These are phyloP conservation scores for Chrysosporium keratinophilum DNA, from an alignment of 2,329 filamentous ascomycete species.

Conservation along the genomic window DNA sequence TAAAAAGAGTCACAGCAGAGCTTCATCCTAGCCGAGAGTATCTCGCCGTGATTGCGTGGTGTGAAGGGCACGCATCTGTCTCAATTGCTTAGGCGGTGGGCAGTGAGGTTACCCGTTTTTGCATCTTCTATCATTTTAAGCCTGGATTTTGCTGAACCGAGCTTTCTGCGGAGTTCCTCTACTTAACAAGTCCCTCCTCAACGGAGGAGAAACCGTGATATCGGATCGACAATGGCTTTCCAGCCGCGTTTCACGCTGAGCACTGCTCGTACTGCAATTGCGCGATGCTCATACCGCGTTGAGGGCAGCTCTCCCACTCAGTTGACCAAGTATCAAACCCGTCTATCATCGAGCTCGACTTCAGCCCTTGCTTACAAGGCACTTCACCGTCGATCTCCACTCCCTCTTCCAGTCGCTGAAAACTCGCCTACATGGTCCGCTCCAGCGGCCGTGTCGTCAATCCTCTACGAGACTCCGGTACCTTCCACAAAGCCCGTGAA, in stretches of 20 bases:
- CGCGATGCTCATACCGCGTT: slow-evolving; percentile 1
- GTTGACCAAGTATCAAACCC: not conserved
- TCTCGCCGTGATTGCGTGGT: not conserved
- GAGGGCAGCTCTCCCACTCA: not conserved
- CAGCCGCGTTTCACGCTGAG: slow-evolving; percentile 30
- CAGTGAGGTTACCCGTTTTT: not conserved
- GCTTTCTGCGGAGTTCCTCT: not conserved
- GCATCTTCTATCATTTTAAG: not conserved
- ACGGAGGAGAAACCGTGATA: slow-evolving; percentile 3
- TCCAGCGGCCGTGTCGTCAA: slow-evolving; percentile 90
- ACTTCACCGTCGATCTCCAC: slow-evolving; percentile 77
- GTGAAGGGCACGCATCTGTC: not conserved
- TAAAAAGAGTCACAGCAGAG: not conserved
- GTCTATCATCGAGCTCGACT: slow-evolving; percentile 50
- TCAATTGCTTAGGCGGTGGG: not conserved
- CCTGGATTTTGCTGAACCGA: not conserved
- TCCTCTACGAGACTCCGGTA: slow-evolving; percentile 93
- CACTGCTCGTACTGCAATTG: slow-evolving; percentile 17
- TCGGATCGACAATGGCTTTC: slow-evolving; percentile 28
- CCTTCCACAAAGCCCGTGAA: slow-evolving; percentile 76
- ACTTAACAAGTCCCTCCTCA: slow-evolving; percentile 3
- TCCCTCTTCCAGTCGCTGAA: slow-evolving; percentile 67
- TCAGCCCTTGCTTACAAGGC: slow-evolving; percentile 96
- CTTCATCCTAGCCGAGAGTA: not conserved
- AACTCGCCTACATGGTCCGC: slow-evolving; percentile 73